Conservation (phyloP, 495 filamentous ascomycete species). For the Friedmanniomyces simplex region DNA sequence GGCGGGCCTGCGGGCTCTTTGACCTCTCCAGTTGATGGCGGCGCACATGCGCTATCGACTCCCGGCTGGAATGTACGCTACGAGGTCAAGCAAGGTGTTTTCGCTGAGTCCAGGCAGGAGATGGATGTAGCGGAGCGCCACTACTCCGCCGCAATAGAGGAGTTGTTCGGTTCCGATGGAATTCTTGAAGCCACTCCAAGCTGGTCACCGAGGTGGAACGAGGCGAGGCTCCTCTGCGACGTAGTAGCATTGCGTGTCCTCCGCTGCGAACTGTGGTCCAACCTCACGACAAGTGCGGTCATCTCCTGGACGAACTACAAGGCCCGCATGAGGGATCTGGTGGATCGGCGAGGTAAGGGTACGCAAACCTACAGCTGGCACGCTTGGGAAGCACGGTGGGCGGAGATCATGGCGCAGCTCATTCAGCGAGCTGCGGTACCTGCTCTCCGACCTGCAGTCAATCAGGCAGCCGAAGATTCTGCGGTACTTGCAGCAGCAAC, state of each 20-base stretch:
- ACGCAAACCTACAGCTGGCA: constrained; percentile 76
- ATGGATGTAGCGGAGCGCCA: constrained; percentile 75
- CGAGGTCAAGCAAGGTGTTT: constrained; percentile 81
- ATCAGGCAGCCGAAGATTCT: background rate
- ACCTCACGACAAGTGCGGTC: constrained; percentile 62
- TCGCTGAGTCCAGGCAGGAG: constrained; percentile 84
- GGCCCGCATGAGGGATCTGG: constrained; percentile 55
- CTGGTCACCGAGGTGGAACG: constrained; percentile 79
- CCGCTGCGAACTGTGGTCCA: constrained; percentile 65
- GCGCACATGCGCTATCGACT: constrained; percentile 49
- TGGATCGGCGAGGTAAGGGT: constrained; percentile 74
- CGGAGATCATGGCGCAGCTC: constrained; percentile 66
- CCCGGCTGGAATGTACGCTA: constrained; percentile 86
- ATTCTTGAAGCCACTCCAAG: constrained; percentile 75
- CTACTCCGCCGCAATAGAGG: constrained; percentile 76
- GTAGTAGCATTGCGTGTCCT: constrained; percentile 65
- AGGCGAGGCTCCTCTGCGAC: constrained; percentile 72
- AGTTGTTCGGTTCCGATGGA: constrained; percentile 60
- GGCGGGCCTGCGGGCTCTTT: constrained; percentile 71
- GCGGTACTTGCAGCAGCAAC: background rate
- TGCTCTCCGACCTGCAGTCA: background rate
- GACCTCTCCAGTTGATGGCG: constrained; percentile 35
- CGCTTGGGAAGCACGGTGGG: constrained; percentile 80
- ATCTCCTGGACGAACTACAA: constrained; percentile 67
- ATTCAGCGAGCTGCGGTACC: constrained; percentile 32